phyloP scores from a whole-genome alignment of 225 moss, liverwort and hornwort genomes.

The Marchantia paleacea region DNA sequence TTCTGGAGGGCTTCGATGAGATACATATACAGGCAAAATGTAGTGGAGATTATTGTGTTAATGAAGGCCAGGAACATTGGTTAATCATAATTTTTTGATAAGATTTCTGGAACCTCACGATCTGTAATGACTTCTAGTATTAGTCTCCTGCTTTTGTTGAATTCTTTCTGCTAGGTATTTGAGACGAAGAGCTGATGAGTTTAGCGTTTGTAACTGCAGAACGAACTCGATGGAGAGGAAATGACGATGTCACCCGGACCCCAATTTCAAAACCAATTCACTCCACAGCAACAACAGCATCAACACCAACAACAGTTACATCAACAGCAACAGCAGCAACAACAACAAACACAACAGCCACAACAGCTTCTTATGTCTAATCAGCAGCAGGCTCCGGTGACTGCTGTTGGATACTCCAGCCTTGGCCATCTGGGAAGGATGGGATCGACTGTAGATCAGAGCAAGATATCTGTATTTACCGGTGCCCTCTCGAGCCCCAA shows the following conservation, averaged over 20 bases:
- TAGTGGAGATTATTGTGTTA: no score
- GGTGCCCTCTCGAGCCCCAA: constrained; percentile 91
- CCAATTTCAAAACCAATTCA: constrained; percentile 56
- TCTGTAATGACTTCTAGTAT: no score
- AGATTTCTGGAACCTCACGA: no score
- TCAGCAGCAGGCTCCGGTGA: constrained; percentile 31
- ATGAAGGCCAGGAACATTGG: no score
- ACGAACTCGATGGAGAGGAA: constrained; percentile 84
- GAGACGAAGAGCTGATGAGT: background rate
- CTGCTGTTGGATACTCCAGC: constrained; percentile 35
- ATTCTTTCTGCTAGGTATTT: background rate
- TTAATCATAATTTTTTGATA: no score
- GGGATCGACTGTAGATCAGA: constrained; percentile 56
- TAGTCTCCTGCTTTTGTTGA: background rate
- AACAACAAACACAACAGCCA: constrained; percentile 44
- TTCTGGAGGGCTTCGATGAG: no score
- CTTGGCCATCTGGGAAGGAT: constrained; percentile 33
- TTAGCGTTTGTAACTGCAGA: constrained; percentile 43
- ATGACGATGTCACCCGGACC: constrained; percentile 93
- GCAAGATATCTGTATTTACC: constrained; percentile 81
- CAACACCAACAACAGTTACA: constrained; percentile 43
- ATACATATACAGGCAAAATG: no score
- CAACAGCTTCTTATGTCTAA: constrained; percentile 31
- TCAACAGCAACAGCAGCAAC: constrained; percentile 49
- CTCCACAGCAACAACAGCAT: constrained; percentile 48